These are phyloP conservation scores for Fagopyrum homotropicum DNA, from an alignment of 148 eudicot species.

Conservation along the genomic window DNA sequence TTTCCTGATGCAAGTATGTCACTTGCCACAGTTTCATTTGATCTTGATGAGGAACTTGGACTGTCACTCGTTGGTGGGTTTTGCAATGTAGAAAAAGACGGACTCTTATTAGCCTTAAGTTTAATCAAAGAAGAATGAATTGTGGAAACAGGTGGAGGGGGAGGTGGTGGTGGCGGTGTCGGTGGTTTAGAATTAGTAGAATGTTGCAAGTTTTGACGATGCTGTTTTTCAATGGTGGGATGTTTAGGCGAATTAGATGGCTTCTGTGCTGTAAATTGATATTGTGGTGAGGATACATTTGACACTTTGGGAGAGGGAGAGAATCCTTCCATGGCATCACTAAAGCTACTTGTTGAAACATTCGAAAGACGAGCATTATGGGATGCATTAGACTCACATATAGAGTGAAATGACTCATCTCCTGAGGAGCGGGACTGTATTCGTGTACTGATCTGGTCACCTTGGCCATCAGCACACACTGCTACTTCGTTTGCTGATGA, in stretches of 20 bases:
- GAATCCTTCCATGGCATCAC: slow-evolving; percentile 32
- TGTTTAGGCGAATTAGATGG: no score
- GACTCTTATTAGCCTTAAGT: slow-evolving; percentile 18
- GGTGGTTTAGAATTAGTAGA: slow-evolving; percentile 16
- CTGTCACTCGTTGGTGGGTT: slow-evolving; percentile 22
- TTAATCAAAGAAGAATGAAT: slow-evolving; percentile 16
- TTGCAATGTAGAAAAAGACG: slow-evolving; percentile 12
- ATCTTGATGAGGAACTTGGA: neutral
- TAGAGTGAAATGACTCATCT: slow-evolving; percentile 78
- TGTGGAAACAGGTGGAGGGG: slow-evolving; percentile 28
- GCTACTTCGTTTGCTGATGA: slow-evolving; percentile 38
- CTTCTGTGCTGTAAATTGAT: no score
- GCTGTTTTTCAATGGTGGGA: neutral
- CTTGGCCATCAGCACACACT: slow-evolving; percentile 44
- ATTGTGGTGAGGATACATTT: neutral
- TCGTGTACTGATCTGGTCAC: slow-evolving; percentile 16
- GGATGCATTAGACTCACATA: slow-evolving; percentile 47
- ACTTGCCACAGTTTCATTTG: neutral
- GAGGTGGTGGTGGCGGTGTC: slow-evolving; percentile 55
- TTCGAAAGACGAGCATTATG: slow-evolving; percentile 44
- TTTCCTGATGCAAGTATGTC: slow-evolving; percentile 9
- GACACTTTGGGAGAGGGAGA: slow-evolving; percentile 38
- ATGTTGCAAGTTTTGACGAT: neutral
- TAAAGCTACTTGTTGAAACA: slow-evolving; percentile 48
- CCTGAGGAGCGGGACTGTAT: slow-evolving; percentile 42